Evolutionary conservation across 345 rosid species (phyloP).

Genomic region (Alliaria petiolata): DNA sequence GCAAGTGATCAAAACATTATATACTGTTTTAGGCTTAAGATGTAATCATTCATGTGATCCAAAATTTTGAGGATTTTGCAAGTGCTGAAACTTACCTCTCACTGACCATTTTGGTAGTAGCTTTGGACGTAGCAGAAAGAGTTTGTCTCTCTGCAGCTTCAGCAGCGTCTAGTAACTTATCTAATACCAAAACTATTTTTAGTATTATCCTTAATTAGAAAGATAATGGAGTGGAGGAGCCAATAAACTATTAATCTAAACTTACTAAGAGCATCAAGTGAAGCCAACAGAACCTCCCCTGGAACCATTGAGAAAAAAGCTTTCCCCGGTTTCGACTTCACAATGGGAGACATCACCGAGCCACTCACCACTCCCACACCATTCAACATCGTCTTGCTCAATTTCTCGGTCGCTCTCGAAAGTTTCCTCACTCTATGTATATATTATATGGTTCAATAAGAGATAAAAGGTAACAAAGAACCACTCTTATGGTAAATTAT

Average conservation of each 20-base stretch:
- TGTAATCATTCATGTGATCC: not conserved
- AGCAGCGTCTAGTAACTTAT: constrained; percentile 73
- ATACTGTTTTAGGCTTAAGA: no score
- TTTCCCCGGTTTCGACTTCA: constrained; percentile 77
- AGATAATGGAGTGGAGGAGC: not conserved
- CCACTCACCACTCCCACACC: constrained; percentile 63
- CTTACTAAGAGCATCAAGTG: constrained; percentile 92
- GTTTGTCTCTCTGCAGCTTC: constrained; percentile 91
- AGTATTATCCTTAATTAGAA: not conserved
- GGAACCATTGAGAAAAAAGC: constrained; percentile 76
- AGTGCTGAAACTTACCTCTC: constrained; percentile 56
- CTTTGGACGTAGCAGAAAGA: constrained; percentile 61
- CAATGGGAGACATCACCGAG: constrained; percentile 63
- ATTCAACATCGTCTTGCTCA: constrained; percentile 71
- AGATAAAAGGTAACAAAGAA: not conserved
- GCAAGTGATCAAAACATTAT: no score
- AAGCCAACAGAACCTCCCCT: constrained; percentile 81
- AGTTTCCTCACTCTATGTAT: constrained; percentile 54
- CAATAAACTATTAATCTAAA: constrained; percentile 1
- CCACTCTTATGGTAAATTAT: not conserved
- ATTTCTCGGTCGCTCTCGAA: constrained; percentile 72
- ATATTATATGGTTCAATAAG: not conserved
- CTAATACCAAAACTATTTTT: constrained; percentile 28
- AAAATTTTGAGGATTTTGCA: no score
- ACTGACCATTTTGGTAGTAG: constrained; percentile 61